These are phyloP conservation scores for Entoloma clypeatum DNA, from an alignment of 1,284 basidiomycete species.

Conservation along the genomic window DNA sequence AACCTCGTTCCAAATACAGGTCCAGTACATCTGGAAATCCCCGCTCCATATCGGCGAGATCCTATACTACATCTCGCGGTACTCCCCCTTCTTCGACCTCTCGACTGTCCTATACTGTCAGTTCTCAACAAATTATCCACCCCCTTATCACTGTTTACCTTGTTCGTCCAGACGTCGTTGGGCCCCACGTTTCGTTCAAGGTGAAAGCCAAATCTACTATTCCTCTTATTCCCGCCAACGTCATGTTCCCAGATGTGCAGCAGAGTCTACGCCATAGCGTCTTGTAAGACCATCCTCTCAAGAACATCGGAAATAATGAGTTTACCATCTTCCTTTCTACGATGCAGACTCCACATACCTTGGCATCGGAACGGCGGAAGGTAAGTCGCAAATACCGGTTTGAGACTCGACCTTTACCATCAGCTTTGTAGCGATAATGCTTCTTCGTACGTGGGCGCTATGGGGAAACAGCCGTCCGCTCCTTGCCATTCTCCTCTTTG, in stretches of 20 bases:
- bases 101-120: neutral
- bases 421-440: neutral
- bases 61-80: neutral
- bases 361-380: slow-evolving; percentile 2
- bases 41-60: neutral
- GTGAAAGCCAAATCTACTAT: neutral
- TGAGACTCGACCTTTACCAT: too few relatives aligned
- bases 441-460: neutral
- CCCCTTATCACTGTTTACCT: too few relatives aligned
- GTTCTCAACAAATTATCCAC: too few relatives aligned
- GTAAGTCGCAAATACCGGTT: neutral
- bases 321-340: neutral
- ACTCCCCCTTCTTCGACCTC: slow-evolving; percentile 1
- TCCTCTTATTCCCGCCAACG: neutral
- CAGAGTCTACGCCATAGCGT: neutral
- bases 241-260: too few relatives aligned
- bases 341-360: neutral
- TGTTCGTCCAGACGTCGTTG: too few relatives aligned
- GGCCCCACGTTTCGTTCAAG: too few relatives aligned
- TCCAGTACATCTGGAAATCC: slow-evolving; percentile 1
- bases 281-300: neutral
- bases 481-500: neutral
- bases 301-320: neutral
- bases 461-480: neutral
- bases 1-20: too few relatives aligned